Evolutionary conservation across 176 grass and related monocot species (phyloP), one percentile per base, ranked within the genome.

Genomic region (Cocos nucifera): DNA sequence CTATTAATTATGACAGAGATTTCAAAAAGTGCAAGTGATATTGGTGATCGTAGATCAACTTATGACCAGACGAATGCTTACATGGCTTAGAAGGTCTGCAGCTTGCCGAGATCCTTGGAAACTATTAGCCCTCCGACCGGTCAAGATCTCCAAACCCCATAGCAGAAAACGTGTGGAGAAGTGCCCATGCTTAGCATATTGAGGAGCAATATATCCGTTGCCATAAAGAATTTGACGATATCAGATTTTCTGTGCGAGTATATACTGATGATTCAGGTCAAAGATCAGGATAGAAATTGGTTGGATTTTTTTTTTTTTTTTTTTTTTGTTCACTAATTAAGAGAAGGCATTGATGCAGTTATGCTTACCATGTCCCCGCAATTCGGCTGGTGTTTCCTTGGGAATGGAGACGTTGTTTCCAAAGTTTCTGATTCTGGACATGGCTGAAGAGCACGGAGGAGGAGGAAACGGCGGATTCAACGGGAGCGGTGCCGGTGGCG

Each of bases 361-460:
- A 5, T 19, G 19, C 21, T 17, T 64, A 64, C 62, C n/a, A 9
- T 25, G 62, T 64, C 4, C 62, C 62, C 2, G 48, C 62, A 15
- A 64, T 51, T 64, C 62, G 49, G 10, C 14, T 64, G 8, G 39
- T 64, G 15, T 64, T 64, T 23, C 19, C 22, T 12, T 64, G 62
- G 3, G 62, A 24, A n/a, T n/a, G n/a, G n/a, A n/a, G n/a, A 22
- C 22, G 22, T 22, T 22, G 22, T 22, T 22, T 22, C 22, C 22
- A 22, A 22, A 22, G 22, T 22, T 22, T 22, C 22, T 22, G 22
- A 22, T 22, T 22, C 22, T 22, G 22, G 22, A 22, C 22, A 2
- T 22, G 22, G 22, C 22, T 22, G 22, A 22, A 22, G 22, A 22
- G 22, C 22, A 22, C 22, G 22, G 22, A 22, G 22, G 1, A 22